These are phyloP conservation scores for Saccharomycodes ludwigii DNA, from an alignment of 805 yeast species.

Conservation along the genomic window DNA sequence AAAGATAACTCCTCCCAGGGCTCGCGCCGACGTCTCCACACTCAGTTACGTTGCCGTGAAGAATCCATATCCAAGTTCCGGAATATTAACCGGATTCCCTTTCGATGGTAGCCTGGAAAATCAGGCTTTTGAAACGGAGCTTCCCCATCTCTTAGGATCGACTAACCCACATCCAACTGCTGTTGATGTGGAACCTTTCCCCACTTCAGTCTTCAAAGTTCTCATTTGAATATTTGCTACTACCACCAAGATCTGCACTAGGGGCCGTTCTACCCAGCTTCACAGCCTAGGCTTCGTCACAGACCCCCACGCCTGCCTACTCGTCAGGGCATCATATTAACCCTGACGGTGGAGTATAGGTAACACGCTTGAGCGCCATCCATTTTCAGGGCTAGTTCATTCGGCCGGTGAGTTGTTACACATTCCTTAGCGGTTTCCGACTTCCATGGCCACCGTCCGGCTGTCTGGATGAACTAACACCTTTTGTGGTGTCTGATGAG, in stretches of 20 bases:
- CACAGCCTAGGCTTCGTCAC: constrained; percentile 30
- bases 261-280: constrained; percentile 30
- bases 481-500: constrained; percentile 34
- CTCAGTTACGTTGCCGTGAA: constrained; percentile 31
- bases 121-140: constrained; percentile 27
- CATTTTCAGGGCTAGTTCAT: constrained; percentile 34
- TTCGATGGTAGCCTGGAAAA: constrained; percentile 27
- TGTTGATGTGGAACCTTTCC: constrained; percentile 32
- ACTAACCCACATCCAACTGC: constrained; percentile 32
- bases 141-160: constrained; percentile 32
- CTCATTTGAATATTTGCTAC: constrained; percentile 31
- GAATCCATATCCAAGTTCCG: constrained; percentile 32
- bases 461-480: constrained; percentile 32
- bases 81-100: constrained; percentile 33
- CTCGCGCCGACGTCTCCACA: constrained; percentile 31
- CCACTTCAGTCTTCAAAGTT: constrained; percentile 32
- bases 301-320: constrained; percentile 32
- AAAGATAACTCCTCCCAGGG: constrained; percentile 33
- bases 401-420: constrained; percentile 41
- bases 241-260: constrained; percentile 32
- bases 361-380: constrained; percentile 30
- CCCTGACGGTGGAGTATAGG: constrained; percentile 30
- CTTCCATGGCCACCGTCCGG: constrained; percentile 45
- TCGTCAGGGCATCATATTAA: constrained; percentile 26
- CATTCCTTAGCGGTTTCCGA: constrained; percentile 46